Percentiles rank a stretch among this genome's conserved stretches.
phyloP scores from a whole-genome alignment of 2,329 filamentous ascomycete species.

The Colletotrichum paranaense region DNA sequence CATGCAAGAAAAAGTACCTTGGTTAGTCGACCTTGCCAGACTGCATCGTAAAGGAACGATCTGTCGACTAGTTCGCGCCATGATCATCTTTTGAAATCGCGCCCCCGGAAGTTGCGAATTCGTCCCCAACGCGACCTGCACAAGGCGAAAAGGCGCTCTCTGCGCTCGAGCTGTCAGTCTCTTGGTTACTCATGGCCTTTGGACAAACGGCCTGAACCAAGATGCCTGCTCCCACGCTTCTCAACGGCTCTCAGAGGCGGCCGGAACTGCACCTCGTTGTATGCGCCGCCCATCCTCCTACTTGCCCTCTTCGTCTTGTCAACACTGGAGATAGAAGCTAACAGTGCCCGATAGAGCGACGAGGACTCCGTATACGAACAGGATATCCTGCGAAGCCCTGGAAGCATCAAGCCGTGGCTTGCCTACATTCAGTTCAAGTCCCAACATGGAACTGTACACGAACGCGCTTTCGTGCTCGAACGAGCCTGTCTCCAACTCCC shows the following conservation, averaged over 20 bases:
- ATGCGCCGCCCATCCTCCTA: slow-evolving; percentile 38
- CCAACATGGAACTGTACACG: slow-evolving; percentile 84
- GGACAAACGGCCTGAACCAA: slow-evolving; percentile 15
- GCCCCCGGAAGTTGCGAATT: neutral
- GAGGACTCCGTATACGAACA: slow-evolving; percentile 97
- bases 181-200: slow-evolving; percentile 12
- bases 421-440: slow-evolving; percentile 92
- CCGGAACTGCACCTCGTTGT: slow-evolving; percentile 63
- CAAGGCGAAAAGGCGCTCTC: neutral
- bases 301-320: neutral
- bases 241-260: slow-evolving; percentile 52
- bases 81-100: slow-evolving; percentile 3
- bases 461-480: slow-evolving; percentile 90
- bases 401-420: slow-evolving; percentile 93
- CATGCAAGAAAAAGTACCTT: neutral
- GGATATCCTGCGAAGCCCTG: slow-evolving; percentile 87
- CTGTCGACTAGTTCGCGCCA: neutral
- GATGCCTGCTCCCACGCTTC: slow-evolving; percentile 36
- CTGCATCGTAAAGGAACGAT: neutral
- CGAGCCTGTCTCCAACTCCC: slow-evolving; percentile 90
- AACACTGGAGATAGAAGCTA: slow-evolving; percentile 37
- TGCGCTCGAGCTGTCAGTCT: neutral
- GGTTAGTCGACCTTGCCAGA: neutral
- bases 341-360: slow-evolving; percentile 68
- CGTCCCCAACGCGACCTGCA: neutral